A percentile compares a stretch with the other conserved stretches of the same genome.
phyloP scores from a whole-genome alignment of 2,329 filamentous ascomycete genomes.

The Chaetomium strumarium region DNA sequence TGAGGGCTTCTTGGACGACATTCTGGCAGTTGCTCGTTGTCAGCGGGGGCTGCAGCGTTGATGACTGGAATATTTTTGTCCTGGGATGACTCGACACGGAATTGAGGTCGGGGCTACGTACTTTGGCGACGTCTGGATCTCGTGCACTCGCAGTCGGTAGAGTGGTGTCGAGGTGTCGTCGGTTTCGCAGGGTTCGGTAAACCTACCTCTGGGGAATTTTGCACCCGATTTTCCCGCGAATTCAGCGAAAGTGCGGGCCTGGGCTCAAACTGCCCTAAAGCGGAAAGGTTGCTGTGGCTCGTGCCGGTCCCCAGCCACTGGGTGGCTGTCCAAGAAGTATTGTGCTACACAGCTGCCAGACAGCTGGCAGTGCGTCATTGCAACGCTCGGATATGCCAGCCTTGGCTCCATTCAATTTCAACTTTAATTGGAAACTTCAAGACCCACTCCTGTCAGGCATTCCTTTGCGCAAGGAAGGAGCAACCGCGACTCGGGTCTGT shows the following conservation, averaged over 20 bases:
- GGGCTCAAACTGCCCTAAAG: constrained; percentile 23
- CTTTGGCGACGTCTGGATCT: constrained; percentile 32
- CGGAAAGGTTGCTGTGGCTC: constrained; percentile 15
- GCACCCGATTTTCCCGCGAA: constrained; percentile 25
- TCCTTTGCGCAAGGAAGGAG: constrained; percentile 9
- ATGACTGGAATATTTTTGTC: neutral
- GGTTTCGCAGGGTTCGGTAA: constrained; percentile 22
- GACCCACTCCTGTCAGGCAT: constrained; percentile 18
- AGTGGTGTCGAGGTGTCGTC: constrained; percentile 24
- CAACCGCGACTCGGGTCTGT: constrained; percentile 11
- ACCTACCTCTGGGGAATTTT: constrained; percentile 25
- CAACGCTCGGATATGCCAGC: constrained; percentile 8
- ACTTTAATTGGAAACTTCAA: constrained; percentile 3
- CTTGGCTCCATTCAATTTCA: constrained; percentile 11
- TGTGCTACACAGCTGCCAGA: constrained; percentile 6
- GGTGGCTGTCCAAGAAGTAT: constrained; percentile 7
- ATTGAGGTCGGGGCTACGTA: constrained; percentile 21
- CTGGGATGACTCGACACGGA: constrained; percentile 12
- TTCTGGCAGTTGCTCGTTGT: constrained; percentile 42
- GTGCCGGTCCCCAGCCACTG: neutral
- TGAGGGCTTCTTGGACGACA: constrained; percentile 56
- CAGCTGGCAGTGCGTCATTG: constrained; percentile 13
- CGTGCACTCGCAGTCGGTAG: constrained; percentile 24
- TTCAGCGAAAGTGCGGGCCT: constrained; percentile 25
- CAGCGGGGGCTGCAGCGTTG: constrained; percentile 21